phyloP scores from a whole-genome alignment of 2,329 filamentous ascomycete genomes.

The Aureobasidium mangrovei region DNA sequence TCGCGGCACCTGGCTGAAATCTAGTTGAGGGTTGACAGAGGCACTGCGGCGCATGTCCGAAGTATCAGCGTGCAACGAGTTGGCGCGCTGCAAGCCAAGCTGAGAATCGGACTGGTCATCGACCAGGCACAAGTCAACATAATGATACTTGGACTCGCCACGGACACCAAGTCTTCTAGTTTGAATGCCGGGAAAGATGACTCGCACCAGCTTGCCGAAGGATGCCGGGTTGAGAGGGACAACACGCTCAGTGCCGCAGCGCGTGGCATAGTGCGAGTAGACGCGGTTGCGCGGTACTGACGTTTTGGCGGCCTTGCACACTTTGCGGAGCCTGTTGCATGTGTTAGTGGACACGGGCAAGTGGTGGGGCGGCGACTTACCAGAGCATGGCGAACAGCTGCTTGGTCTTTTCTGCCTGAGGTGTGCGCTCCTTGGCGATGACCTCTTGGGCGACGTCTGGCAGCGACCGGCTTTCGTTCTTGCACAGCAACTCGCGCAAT shows the following conservation, averaged over 20 bases:
- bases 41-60: slow-evolving; percentile 21
- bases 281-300: slow-evolving; percentile 89
- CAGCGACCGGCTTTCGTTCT: slow-evolving; percentile 58
- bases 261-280: slow-evolving; percentile 88
- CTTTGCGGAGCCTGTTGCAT: slow-evolving; percentile 56
- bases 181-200: slow-evolving; percentile 91
- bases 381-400: slow-evolving; percentile 86
- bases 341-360: slow-evolving; percentile 21
- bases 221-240: slow-evolving; percentile 94
- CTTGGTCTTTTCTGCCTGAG: slow-evolving; percentile 72
- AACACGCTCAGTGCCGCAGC: slow-evolving; percentile 86
- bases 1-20: slow-evolving; percentile 35
- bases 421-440: slow-evolving; percentile 69
- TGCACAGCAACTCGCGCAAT: slow-evolving; percentile 64
- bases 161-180: slow-evolving; percentile 85
- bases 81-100: slow-evolving; percentile 18
- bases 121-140: slow-evolving; percentile 49
- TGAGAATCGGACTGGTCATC: slow-evolving; percentile 31
- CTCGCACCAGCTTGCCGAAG: slow-evolving; percentile 92
- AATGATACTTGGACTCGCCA: slow-evolving; percentile 98
- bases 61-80: slow-evolving; percentile 16
- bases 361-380: slow-evolving; percentile 43
- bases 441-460: slow-evolving; percentile 67
- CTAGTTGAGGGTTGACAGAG: slow-evolving; percentile 25
- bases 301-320: slow-evolving; percentile 65